Evolutionary conservation across 2,329 filamentous ascomycete species (phyloP), one percentile per base, ranked within the genome.

Genomic region (Decorospora gaudefroyi): DNA sequence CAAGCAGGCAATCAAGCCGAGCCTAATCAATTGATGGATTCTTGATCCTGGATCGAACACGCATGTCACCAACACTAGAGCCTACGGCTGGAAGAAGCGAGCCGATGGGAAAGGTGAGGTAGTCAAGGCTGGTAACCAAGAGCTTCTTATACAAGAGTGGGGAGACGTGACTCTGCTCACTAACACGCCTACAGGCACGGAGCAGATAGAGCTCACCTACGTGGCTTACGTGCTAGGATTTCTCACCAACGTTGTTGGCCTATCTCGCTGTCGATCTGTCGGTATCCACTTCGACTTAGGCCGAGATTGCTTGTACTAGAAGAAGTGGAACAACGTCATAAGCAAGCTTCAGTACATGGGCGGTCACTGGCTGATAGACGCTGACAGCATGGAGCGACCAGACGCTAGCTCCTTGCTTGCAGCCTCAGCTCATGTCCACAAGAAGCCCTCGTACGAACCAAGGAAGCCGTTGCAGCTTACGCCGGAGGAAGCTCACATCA

Each of bases 221-320:
- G 43, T 46, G 29, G 43, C 43, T 6, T 46, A 46, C 21, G 36
- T 46, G 10, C 36, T 23, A 29, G 43, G 43, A 22, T 46, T 46
- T 18, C 18, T 35, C n/a, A 41, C 43, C 6, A 46, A 46, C 27
- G 18, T 46, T n/a, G 23, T 46, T 18, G 36, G 36, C 12, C 30
- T 46, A 12, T 28, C 43, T 19, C 30, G 36, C 30, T 46, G 43
- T 28, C 36, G 35, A 21, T 27, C 23, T 17, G 15, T 35, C 12
- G 36, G 36, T 16, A 46, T 46, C 21, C 43, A 46, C 25, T 46
- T 46, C 19, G 25, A 46, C 43, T 46, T 30, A 46, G 43, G 43
- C 29, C 36, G 16, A 15, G 36, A 46, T 31, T 36, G 28, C 16
- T 36, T 46, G 26, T 46, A 46, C 23, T 19, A 41, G 30, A 4